Evolutionary conservation across 1,284 basidiomycete species (phyloP), one percentile per base, ranked within the genome.

Genomic region (Papiliotrema fonsecae): DNA sequence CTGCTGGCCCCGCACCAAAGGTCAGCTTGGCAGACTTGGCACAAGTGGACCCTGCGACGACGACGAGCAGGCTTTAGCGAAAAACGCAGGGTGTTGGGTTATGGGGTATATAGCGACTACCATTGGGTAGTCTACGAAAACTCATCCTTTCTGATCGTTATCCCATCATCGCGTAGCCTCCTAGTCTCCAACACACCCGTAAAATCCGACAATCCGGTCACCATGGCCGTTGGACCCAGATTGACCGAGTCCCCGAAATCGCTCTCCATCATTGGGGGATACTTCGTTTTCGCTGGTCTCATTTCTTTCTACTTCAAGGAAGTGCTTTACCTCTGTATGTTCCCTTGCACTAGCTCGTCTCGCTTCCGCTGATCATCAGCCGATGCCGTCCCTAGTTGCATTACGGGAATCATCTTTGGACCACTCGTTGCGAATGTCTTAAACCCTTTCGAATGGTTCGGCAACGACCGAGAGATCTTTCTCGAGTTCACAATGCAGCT

Each of bases 401-500:
- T 35, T 19, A 35, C 34, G 6, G 34, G 34, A 14, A 35, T 35
- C 34, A 14, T 35, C 34, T 35, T 35, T 19, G 34, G 34, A 19
- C 34, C 34, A 5, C 34, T 32, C 18, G 26, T 22, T n/a, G 24
- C 37, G 6, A 41, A 43, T 19, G 26, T 43, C 27, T n/a, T 67
- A 43, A 49, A 49, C 1, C 50, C 50, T 9, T 28, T 21, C 22
- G 41, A 46, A 27, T 58, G 56, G 56, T 25, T 31, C 18, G 27
- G 47, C 26, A 11, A 48, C 21, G 31, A 54, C 3, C 24, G 38
- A 1, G 59, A 75, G 31, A 73, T 75, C 3, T 35, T 58, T 58
- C 81, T 47, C 28, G 4, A 36, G 24, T 27, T 54, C 27, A 56
- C 53, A 0, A 77, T 87, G 51, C 89, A 97, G 72, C 78, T 97